A percentile compares a stretch with the other conserved stretches of the same genome.
These are phyloP conservation scores for Actinomortierella ambigua DNA, from an alignment of 371 early-diverging fungal genomes.

Conservation along the genomic window DNA sequence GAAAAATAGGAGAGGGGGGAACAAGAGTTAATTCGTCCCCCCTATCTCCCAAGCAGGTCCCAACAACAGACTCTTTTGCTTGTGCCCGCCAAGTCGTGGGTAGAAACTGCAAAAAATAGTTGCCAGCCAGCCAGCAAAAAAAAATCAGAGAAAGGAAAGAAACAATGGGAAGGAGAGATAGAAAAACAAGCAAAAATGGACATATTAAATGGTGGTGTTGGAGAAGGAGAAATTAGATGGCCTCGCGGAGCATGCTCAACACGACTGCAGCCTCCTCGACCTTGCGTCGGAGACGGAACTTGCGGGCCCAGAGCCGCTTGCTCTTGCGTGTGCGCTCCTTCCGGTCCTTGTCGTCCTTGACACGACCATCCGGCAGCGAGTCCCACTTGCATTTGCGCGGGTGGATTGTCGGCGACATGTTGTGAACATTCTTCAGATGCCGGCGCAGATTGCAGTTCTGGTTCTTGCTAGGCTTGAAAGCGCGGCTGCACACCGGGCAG, in stretches of 20 bases:
- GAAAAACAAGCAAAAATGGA: background rate
- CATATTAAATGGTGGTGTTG: background rate
- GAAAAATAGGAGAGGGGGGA: background rate
- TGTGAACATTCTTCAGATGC: conserved; percentile 45
- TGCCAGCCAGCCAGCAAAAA: background rate
- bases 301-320: conserved; percentile 48
- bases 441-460: conserved; percentile 43
- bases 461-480: conserved; percentile 46
- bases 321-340: conserved; percentile 46
- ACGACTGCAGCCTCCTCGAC: conserved; percentile 47
- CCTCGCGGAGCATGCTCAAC: conserved; percentile 45
- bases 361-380: conserved; percentile 44
- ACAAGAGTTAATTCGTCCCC: too few species aligned
- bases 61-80: too few species aligned
- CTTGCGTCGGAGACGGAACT: conserved; percentile 46
- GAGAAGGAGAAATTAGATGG: conserved; percentile 16
- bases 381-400: conserved; percentile 50
- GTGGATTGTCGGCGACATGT: conserved; percentile 44
- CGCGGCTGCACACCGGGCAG: conserved; percentile 41
- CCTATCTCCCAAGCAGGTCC: too few species aligned
- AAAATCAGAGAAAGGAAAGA: background rate
- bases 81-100: too few species aligned
- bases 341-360: conserved; percentile 49
- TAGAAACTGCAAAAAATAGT: too few species aligned
- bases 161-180: background rate